Conservation (phyloP, 1,284 basidiomycete species). For the Leccinum subatratum region DNA sequence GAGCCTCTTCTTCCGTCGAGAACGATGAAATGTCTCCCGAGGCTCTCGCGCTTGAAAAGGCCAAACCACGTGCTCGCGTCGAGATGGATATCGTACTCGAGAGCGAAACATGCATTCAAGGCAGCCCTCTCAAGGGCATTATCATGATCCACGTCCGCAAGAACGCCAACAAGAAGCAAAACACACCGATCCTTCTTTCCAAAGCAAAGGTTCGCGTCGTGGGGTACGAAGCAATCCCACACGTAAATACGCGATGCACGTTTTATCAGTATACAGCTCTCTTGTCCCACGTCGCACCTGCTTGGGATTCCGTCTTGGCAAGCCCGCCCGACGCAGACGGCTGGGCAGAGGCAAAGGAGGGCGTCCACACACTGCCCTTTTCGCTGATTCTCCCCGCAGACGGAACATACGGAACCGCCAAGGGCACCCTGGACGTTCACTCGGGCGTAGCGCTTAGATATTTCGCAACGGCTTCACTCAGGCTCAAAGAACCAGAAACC, state of each 20-base stretch:
- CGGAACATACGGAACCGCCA: conserved; percentile 56
- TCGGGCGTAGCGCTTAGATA: conserved; percentile 71
- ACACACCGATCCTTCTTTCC: conserved; percentile 58
- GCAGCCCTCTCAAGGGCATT: conserved; percentile 69
- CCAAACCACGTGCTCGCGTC: conserved; percentile 67
- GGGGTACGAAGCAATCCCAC: conserved; percentile 78
- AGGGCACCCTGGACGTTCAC: conserved; percentile 61
- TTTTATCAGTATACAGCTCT: conserved; percentile 79
- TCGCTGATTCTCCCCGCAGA: conserved; percentile 69
- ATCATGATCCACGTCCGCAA: conserved; percentile 69
- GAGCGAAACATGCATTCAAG: conserved; percentile 77
- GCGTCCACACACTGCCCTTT: conserved; percentile 74
- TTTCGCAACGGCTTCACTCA: conserved; percentile 74
- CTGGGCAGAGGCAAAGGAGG: conserved; percentile 63
- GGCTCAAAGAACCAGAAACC: conserved; percentile 63
- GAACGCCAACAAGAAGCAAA: conserved; percentile 49
- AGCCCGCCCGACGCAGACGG: conserved; percentile 66
- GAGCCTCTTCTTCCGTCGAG: conserved; percentile 11
- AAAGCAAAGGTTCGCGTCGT: conserved; percentile 81
- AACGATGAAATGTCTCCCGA: conserved; percentile 20
- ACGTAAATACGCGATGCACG: conserved; percentile 64
- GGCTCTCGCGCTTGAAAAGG: conserved; percentile 54
- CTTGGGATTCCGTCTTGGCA: conserved; percentile 46
- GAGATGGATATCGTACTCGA: conserved; percentile 81
- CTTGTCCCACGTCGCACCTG: conserved; percentile 52